Base-by-base conservation (phyloP, 257 asterid species). In the Penstemon eatonii region DNA sequence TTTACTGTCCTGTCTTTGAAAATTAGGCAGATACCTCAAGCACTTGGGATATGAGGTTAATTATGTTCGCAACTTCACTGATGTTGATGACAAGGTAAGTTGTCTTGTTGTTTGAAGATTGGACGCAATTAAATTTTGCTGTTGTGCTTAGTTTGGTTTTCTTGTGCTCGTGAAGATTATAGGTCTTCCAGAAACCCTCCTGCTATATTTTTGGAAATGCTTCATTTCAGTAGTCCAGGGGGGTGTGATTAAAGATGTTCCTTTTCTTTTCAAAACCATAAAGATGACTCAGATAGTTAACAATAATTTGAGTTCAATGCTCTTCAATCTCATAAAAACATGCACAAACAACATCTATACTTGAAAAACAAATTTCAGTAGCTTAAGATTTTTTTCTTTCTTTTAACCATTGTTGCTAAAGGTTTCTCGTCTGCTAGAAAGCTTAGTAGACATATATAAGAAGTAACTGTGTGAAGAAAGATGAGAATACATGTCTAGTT, bases 71-170 rank as follows among this genome's bases (percentile, higher is more conserved):
- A 92, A 92, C 77, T 90, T 92, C 86, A 92, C 98, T 3, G 97
- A 92, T 81, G 96, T 92, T 60, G 98, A 92, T 88, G 98, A 92
- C 76, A 93, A 93, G 91, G 97, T 84, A 71, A 66, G 91, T 64
- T 5, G 19, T 10, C 18, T 43, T 49, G 50, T 53, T 49, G 8
- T 12, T 62, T 15, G 25, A 40, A n/a, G 57, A 69, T n/a, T 49
- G 63, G 50, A 33, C 42, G 25, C 38, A n/a, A 49, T 7, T 60
- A 36, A 25, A 36, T 67, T 47, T 60, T 68, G 25, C 73, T 69
- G 73, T 12, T 15, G 33, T 65, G 7, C 53, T 11, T 40, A 11
- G 45, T 60, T 3, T 39, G 36, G 42, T 40, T 53, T 60, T 46
- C 5, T 50, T 53, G 8, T 54, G 45, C 67, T 66, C 43, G 49